These are phyloP conservation scores for Trichophyton mentagrophytes DNA, from an alignment of 2,329 filamentous ascomycete genomes.

Conservation along the genomic window DNA sequence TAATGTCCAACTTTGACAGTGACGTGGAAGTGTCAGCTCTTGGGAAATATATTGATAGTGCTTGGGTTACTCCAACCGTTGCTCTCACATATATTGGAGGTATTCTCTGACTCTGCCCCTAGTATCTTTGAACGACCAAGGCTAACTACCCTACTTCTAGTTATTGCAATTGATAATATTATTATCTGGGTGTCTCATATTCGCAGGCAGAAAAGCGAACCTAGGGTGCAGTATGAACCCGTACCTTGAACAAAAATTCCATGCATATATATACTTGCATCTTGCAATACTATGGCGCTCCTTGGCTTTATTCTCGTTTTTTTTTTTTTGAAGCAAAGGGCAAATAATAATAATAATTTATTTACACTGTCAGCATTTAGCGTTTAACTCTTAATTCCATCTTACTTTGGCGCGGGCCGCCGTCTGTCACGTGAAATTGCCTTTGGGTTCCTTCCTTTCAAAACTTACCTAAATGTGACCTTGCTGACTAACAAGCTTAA, in stretches of 20 bases:
- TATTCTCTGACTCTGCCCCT: background rate
- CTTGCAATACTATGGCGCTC: background rate
- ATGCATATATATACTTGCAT: background rate
- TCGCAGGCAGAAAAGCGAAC: background rate
- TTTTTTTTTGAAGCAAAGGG: too few species aligned
- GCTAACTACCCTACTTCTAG: background rate
- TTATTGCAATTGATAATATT: constrained; percentile 1
- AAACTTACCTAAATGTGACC: too few species aligned
- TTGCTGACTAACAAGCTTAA: too few species aligned
- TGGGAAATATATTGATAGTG: background rate
- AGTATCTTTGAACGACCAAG: background rate
- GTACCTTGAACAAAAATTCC: background rate
- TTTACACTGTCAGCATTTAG: too few species aligned
- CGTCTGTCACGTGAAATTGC: too few species aligned
- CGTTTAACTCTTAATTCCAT: too few species aligned
- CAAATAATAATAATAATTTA: too few species aligned
- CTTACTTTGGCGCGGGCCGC: too few species aligned
- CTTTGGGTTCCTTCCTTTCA: too few species aligned
- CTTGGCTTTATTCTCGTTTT: background rate
- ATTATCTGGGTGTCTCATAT: constrained; percentile 3
- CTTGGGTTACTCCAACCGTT: background rate
- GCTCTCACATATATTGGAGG: background rate
- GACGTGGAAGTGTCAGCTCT: background rate
- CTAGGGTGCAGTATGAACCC: background rate
- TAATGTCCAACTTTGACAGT: constrained; percentile 4